These are phyloP conservation scores for Chalaropsis ovoidea DNA, from an alignment of 2,329 filamentous ascomycete genomes.

Conservation along the genomic window DNA sequence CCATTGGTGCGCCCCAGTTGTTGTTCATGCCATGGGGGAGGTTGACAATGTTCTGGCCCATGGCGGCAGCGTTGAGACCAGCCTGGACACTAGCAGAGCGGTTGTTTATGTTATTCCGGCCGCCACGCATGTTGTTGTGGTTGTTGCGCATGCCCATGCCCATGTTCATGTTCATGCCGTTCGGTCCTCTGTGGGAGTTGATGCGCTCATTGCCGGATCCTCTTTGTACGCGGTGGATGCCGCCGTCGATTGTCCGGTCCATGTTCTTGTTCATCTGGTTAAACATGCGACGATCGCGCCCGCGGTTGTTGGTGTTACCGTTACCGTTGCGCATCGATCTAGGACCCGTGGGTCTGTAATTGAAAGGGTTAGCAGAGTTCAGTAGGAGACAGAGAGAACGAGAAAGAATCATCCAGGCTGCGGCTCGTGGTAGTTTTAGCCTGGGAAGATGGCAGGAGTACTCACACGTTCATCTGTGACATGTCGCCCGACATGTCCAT, in stretches of 20 bases:
- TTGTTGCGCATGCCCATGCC: conserved; percentile 29
- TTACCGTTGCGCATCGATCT: conserved; percentile 78
- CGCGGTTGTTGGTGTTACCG: conserved; percentile 38
- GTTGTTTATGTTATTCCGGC: conserved; percentile 39
- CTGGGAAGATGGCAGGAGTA: conserved; percentile 26
- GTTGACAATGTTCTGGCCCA: conserved; percentile 35
- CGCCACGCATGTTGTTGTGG: conserved; percentile 18
- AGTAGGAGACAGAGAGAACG: not conserved
- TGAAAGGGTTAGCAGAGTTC: conserved; percentile 13
- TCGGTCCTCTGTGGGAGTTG: conserved; percentile 50
- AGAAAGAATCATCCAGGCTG: not conserved
- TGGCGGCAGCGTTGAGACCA: conserved; percentile 36
- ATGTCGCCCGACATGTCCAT: conserved; percentile 24
- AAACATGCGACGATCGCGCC: conserved; percentile 70
- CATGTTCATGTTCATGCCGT: conserved; percentile 17
- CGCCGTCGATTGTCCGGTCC: conserved; percentile 65
- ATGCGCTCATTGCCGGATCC: conserved; percentile 67
- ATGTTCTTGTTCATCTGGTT: conserved; percentile 69
- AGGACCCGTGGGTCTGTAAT: conserved; percentile 73
- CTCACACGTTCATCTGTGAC: conserved; percentile 50
- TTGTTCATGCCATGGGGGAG: conserved; percentile 33
- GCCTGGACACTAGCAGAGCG: conserved; percentile 42
- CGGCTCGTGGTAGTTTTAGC: not conserved
- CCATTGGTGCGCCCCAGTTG: conserved; percentile 31
- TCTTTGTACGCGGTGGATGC: conserved; percentile 68